Conservation (phyloP, 2,329 filamentous ascomycete genomes). For the Xylaria sp. region DNA sequence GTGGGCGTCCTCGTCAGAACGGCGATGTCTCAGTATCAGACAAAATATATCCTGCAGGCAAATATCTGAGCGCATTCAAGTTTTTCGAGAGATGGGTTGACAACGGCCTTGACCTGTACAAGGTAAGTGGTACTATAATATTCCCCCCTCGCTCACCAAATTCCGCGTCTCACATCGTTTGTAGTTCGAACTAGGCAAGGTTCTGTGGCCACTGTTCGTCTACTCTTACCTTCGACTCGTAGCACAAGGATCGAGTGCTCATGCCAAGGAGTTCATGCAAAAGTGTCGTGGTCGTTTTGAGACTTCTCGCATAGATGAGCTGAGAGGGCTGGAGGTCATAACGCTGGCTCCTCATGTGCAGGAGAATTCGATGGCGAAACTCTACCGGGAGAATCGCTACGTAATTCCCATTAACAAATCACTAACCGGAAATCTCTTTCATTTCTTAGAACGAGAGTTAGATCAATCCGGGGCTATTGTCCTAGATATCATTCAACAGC, state of each 20-base stretch:
- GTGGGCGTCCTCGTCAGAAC: conserved; percentile 77
- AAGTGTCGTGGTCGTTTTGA: conserved; percentile 77
- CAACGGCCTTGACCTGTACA: conserved; percentile 93
- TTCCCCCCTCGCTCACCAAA: background rate
- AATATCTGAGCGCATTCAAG: conserved; percentile 80
- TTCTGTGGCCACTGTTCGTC: conserved; percentile 94
- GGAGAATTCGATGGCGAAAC: conserved; percentile 79
- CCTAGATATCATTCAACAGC: conserved; percentile 74
- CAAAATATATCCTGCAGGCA: conserved; percentile 58
- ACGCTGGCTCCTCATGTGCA: conserved; percentile 80
- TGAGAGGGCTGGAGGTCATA: conserved; percentile 79
- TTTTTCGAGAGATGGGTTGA: conserved; percentile 86
- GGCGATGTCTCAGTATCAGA: conserved; percentile 75
- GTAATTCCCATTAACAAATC: conserved; percentile 88
- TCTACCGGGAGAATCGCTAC: conserved; percentile 90
- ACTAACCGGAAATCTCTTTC: conserved; percentile 83
- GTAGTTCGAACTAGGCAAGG: conserved; percentile 84
- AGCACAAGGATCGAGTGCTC: conserved; percentile 74
- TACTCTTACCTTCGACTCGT: conserved; percentile 90
- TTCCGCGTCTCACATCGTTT: conserved; percentile 26
- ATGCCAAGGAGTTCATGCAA: conserved; percentile 79
- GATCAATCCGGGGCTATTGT: conserved; percentile 84
- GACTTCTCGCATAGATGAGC: conserved; percentile 80
- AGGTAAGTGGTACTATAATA: conserved; percentile 62
- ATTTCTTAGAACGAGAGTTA: conserved; percentile 88